phyloP scores from a whole-genome alignment of 768 basidiomycete genomes.

The Naganishia onofrii region DNA sequence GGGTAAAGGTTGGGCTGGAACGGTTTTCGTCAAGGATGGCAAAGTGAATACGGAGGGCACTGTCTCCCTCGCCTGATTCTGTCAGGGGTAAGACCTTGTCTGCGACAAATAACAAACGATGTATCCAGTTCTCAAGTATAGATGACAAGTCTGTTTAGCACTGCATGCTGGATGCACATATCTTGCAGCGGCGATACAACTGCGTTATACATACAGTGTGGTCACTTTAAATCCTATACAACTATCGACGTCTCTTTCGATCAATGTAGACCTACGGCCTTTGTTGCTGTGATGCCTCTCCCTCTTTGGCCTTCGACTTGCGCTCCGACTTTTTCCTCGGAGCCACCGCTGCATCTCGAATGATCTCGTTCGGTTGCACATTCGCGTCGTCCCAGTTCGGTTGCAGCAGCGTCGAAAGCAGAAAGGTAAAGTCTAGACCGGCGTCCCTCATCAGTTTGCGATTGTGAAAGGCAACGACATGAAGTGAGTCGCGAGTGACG shows the following conservation, averaged over 20 bases:
- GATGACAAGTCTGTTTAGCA: no score
- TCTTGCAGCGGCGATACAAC: no score
- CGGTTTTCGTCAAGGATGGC: constrained; percentile 27
- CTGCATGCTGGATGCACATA: no score
- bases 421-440: constrained; percentile 87
- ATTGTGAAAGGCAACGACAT: constrained; percentile 75
- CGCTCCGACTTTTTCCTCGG: constrained; percentile 11
- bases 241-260: neutral
- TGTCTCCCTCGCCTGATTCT: neutral
- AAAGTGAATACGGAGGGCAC: constrained; percentile 13
- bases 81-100: no score
- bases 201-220: no score
- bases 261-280: neutral
- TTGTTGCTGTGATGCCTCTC: neutral
- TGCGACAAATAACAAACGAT: no score
- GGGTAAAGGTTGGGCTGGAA: constrained; percentile 32
- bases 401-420: constrained; percentile 62
- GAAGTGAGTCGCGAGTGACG: constrained; percentile 72
- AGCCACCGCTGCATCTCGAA: constrained; percentile 6
- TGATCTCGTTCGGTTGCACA: constrained; percentile 29
- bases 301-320: neutral
- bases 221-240: neutral
- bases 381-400: constrained; percentile 32
- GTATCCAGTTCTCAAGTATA: no score
- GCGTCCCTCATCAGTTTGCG: constrained; percentile 86